Conservation (phyloP, 352 stramenopile species). For the Aphanomyces invadans region DNA sequence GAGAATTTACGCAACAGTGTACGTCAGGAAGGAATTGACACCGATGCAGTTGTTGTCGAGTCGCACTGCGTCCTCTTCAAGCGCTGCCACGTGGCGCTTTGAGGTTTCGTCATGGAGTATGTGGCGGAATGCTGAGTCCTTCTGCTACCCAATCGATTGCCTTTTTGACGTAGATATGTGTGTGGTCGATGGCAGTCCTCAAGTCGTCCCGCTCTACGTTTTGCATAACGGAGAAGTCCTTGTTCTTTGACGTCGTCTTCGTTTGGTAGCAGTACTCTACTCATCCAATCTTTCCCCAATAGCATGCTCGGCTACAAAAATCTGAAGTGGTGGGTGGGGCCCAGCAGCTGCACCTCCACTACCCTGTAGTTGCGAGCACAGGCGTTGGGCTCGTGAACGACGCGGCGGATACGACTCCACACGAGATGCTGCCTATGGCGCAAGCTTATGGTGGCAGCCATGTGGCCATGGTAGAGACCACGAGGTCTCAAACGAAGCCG, state of each 20-base stretch:
- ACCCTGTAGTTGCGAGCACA: neutral
- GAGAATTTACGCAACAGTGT: neutral
- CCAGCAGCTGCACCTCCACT: neutral
- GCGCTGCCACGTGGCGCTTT: neutral
- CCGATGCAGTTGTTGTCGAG: neutral
- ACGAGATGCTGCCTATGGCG: no score
- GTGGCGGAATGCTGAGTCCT: neutral
- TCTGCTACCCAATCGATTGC: neutral
- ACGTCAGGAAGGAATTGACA: neutral
- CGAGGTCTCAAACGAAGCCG: no score
- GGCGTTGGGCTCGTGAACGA: neutral
- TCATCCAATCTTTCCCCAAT: neutral
- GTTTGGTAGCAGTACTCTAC: neutral
- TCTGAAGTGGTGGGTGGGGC: neutral
- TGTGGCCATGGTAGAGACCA: no score
- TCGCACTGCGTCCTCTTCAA: constrained; percentile 5
- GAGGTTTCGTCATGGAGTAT: neutral
- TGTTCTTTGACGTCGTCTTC: constrained; percentile 6
- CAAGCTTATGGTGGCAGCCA: no score
- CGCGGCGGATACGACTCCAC: neutral
- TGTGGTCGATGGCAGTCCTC: neutral
- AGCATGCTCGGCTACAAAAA: neutral
- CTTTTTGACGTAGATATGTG: constrained; percentile 1
- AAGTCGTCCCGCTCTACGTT: neutral
- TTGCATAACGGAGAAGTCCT: neutral